phyloP scores from a whole-genome alignment of 805 yeast species.

The Candida xiaguanensis region DNA sequence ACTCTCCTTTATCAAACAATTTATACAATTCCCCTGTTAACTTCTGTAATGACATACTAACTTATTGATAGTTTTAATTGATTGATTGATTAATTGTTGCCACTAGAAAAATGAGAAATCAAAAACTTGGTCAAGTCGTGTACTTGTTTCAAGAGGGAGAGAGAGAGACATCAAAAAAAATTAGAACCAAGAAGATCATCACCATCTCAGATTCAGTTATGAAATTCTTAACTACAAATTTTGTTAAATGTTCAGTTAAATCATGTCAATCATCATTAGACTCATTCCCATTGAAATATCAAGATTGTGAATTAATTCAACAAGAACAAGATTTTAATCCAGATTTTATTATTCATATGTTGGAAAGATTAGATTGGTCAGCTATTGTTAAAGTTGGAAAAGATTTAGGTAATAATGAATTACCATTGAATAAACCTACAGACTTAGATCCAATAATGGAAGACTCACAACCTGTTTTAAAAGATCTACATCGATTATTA shows the following conservation, averaged over 20 bases:
- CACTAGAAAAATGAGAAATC: constrained; percentile 1
- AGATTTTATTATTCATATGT: constrained; percentile 69
- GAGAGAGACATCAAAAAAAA: neutral
- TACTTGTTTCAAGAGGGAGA: neutral
- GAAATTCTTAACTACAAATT: constrained; percentile 95
- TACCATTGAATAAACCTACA: constrained; percentile 63
- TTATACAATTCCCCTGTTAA: constrained; percentile 66
- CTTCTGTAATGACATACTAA: constrained; percentile 56
- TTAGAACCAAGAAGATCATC: too few species aligned
- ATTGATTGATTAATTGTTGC: constrained; percentile 1
- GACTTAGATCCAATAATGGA: constrained; percentile 50
- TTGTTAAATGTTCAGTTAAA: constrained; percentile 89
- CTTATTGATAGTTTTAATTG: neutral
- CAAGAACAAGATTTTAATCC: constrained; percentile 81
- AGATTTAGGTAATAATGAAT: constrained; percentile 57
- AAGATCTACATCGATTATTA: constrained; percentile 72
- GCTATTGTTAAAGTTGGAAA: constrained; percentile 75
- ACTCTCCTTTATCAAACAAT: constrained; percentile 61
- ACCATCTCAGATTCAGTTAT: constrained; percentile 31
- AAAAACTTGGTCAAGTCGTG: too few species aligned
- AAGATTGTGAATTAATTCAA: constrained; percentile 65
- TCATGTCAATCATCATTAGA: constrained; percentile 69
- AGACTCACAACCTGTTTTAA: constrained; percentile 52
- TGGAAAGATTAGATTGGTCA: constrained; percentile 84
- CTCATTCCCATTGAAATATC: constrained; percentile 76